Evolutionary conservation across 257 asterid species (phyloP), one percentile per base, ranked within the genome.

Genomic region (Cordia subcordata): DNA sequence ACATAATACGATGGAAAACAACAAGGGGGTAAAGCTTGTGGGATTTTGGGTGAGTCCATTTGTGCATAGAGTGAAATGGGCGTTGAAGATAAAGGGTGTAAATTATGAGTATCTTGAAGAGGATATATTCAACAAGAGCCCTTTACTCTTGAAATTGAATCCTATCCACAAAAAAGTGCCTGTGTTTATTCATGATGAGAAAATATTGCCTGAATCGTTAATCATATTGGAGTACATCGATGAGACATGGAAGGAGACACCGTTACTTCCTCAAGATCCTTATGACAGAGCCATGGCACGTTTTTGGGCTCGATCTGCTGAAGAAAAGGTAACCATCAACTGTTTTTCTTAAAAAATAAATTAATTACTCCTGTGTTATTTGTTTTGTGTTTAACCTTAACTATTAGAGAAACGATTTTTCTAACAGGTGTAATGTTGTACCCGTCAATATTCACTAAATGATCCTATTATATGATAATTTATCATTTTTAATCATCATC

Each of bases 21-120:
- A n/a, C n/a, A n/a, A 42, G 13, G 58, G 58, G 44, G 77, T 77
- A 55, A 69, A 75, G 47, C 17, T 81, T 3, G 37, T 81, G 18
- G 83, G 86, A 5, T 71, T 63, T 19, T 74, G 83, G 81, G 71
- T 59, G 0, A 81, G 86, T 74, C 77, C 73, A 21, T 74, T 18
- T 52, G 74, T 44, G n/a, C 66, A 65, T 0, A 69, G 83, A 23
- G 86, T 81, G 42, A 67, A 69, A 27, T 77, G 79, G 81, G 83
- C 76, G 1, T 50, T 81, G 53, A 77, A 74, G 12, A 5, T 81
- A 8, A 81, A 81, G 57, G 81, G 79, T 0, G 4, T 81, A 0
- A 63, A 63, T 35, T 75, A 69, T 59, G 86, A 77, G 45, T 68
- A 77, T 51, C 62, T 77, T 10, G 81, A 77, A 64, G 81, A 81